Evolutionary conservation across 768 basidiomycete species (phyloP).

Genomic region (Rhodotorula sphaerocarpa): DNA sequence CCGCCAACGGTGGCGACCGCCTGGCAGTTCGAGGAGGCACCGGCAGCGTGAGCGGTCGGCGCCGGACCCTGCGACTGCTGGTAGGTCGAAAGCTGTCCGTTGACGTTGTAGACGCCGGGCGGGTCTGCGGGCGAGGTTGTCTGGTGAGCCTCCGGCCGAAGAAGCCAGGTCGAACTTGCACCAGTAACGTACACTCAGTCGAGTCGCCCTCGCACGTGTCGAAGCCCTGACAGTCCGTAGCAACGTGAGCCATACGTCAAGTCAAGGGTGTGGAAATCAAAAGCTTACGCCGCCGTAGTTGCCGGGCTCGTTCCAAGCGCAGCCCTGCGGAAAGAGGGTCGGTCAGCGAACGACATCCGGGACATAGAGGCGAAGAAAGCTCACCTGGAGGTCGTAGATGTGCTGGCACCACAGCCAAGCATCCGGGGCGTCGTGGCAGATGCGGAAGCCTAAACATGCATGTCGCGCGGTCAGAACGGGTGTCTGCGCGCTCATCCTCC

Average conservation of each 20-base stretch:
- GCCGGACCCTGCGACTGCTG: constrained; percentile 45
- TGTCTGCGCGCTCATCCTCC: neutral
- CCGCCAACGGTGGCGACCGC: constrained; percentile 52
- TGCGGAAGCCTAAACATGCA: constrained; percentile 40
- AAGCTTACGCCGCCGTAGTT: neutral
- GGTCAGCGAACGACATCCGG: too few relatives aligned
- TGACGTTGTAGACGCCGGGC: constrained; percentile 43
- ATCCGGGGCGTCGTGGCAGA: constrained; percentile 42
- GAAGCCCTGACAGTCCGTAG: constrained; percentile 43
- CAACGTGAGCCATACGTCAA: neutral
- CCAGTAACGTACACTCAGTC: neutral
- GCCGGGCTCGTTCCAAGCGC: constrained; percentile 41
- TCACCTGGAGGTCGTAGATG: constrained; percentile 42
- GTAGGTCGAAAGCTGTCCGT: constrained; percentile 46
- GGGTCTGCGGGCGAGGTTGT: neutral
- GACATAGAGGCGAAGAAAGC: neutral
- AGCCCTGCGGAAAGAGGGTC: constrained; percentile 16
- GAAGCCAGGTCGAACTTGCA: too few relatives aligned
- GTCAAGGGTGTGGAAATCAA: neutral
- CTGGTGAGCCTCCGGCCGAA: too few relatives aligned
- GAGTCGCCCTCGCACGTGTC: constrained; percentile 48
- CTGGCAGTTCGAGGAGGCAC: constrained; percentile 57
- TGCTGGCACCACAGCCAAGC: constrained; percentile 43
- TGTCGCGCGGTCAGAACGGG: neutral
- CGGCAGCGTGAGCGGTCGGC: constrained; percentile 48